These are phyloP conservation scores for Ciborinia camelliae DNA, from an alignment of 2,329 filamentous ascomycete species.

Conservation along the genomic window DNA sequence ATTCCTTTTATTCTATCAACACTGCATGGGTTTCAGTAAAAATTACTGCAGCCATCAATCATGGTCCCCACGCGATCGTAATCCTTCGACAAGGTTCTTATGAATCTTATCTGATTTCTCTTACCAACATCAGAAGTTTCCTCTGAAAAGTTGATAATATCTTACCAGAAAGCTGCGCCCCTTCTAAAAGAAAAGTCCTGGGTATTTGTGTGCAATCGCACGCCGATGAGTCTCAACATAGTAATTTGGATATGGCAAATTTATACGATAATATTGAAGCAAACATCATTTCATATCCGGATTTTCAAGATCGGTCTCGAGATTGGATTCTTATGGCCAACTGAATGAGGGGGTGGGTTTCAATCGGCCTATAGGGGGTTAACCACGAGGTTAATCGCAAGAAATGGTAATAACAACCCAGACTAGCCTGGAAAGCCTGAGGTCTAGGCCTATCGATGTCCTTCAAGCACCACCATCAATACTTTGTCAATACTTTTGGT, in stretches of 20 bases:
- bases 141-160: not conserved
- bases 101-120: not conserved
- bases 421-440: not conserved
- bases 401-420: not conserved
- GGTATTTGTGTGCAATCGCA: not conserved
- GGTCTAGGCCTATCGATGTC: not conserved
- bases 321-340: not conserved
- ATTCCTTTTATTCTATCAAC: not conserved
- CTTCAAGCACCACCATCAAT: not conserved
- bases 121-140: not conserved
- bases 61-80: conserved; percentile 5
- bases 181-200: not conserved
- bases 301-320: not conserved
- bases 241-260: not conserved
- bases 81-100: not conserved
- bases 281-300: not conserved
- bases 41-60: conserved; percentile 6
- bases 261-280: not conserved
- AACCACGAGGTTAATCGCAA: not conserved
- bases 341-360: not conserved
- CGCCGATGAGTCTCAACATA: not conserved
- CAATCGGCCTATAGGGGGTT: not conserved
- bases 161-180: not conserved
- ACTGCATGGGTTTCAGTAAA: not conserved
- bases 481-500: not conserved